Evolutionary conservation across 495 filamentous ascomycete species (phyloP).

Genomic region (Astrothelium macrocarpum): DNA sequence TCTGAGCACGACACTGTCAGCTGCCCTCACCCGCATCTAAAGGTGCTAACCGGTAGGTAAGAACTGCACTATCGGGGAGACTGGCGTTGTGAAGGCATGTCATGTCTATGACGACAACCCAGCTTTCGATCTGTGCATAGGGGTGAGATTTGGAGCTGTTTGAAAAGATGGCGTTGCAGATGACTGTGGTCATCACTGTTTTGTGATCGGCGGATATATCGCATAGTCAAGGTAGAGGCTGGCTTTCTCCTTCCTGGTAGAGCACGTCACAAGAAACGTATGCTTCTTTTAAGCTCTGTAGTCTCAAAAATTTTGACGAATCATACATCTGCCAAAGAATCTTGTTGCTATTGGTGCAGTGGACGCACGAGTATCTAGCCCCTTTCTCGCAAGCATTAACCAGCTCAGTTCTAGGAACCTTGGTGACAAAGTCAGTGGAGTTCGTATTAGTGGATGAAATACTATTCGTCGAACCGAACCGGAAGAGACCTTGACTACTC

Average conservation of each 20-base stretch:
- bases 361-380: slow-evolving; percentile 21
- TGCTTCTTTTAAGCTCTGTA: no score
- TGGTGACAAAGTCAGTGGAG: no score
- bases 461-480: no score
- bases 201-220: no score
- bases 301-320: no score
- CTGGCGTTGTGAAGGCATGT: slow-evolving; percentile 20
- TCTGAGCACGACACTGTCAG: slow-evolving; percentile 17
- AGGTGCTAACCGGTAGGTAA: background rate
- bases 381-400: no score
- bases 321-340: no score
- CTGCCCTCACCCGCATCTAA: slow-evolving; percentile 14
- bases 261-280: slow-evolving; percentile 28
- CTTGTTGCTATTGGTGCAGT: slow-evolving; percentile 7
- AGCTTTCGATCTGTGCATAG: slow-evolving; percentile 20
- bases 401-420: no score
- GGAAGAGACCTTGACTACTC: no score
- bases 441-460: no score
- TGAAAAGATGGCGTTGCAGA: slow-evolving; percentile 18
- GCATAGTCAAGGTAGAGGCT: no score
- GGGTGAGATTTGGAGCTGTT: background rate
- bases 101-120: slow-evolving; percentile 24
- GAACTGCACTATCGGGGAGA: slow-evolving; percentile 9
- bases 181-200: slow-evolving; percentile 21
- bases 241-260: no score